Conservation (phyloP, 2,329 filamentous ascomycete genomes). For the Claviceps humidiphila region DNA sequence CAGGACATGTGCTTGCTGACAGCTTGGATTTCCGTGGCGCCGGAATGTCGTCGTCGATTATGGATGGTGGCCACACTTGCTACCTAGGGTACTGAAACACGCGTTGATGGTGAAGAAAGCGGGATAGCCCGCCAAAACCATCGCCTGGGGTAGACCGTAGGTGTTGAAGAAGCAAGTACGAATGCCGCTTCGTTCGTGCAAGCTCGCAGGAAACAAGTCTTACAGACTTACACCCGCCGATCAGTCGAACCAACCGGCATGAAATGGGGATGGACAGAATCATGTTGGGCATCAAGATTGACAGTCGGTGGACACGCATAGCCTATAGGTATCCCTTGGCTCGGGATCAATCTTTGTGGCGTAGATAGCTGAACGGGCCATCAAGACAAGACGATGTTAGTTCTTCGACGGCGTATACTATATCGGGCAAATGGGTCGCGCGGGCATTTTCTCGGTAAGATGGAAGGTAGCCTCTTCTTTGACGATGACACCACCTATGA, state of each 20-base stretch:
- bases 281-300: slow-evolving; percentile 1
- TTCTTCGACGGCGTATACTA: not conserved
- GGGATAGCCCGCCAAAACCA: not conserved
- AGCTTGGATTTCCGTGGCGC: not conserved
- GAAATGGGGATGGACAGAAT: not conserved
- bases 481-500: not conserved
- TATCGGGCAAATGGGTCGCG: not conserved
- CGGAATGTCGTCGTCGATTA: not conserved
- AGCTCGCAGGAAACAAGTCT: not conserved
- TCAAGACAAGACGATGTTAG: not conserved
- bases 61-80: not conserved
- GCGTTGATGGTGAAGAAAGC: not conserved
- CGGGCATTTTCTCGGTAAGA: not conserved
- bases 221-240: not conserved
- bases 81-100: not conserved
- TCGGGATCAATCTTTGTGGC: not conserved
- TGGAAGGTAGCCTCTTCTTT: too few relatives aligned
- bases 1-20: not conserved
- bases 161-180: not conserved
- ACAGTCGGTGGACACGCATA: not conserved
- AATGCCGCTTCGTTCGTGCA: not conserved
- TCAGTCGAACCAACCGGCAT: not conserved
- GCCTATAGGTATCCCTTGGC: not conserved
- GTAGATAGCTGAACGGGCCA: not conserved
- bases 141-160: not conserved